Evolutionary conservation across 1,284 basidiomycete species (phyloP).

Genomic region (Cryptococcus depauperatus): DNA sequence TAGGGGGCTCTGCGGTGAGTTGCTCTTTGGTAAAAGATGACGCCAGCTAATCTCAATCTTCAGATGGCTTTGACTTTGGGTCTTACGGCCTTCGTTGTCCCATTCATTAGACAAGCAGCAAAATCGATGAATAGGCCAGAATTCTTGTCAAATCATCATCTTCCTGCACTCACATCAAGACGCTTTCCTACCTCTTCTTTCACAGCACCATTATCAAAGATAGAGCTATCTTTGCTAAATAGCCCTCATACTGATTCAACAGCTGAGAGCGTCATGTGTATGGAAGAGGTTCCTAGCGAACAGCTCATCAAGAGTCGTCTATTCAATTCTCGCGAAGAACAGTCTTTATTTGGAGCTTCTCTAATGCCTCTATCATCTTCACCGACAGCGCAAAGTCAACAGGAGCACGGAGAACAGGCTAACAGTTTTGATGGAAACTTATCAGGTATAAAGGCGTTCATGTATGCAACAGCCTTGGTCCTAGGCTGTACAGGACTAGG

Average conservation of each 20-base stretch:
- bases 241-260: neutral
- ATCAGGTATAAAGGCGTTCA: conserved; percentile 33
- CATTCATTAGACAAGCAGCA: conserved; percentile 30
- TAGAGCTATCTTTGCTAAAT: neutral
- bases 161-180: neutral
- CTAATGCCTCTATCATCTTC: neutral
- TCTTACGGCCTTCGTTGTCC: conserved; percentile 29
- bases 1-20: conserved; percentile 37
- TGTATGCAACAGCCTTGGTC: conserved; percentile 36
- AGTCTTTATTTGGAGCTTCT: conserved; percentile 18
- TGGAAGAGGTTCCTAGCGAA: neutral
- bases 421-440: conserved; percentile 7
- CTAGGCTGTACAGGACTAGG: conserved; percentile 31
- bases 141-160: conserved; percentile 19
- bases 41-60: neutral
- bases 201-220: neutral
- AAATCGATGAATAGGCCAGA: conserved; percentile 17
- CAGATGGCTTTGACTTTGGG: conserved; percentile 36
- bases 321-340: conserved; percentile 32
- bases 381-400: conserved; percentile 8
- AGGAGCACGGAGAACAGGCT: neutral
- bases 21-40: too few species aligned
- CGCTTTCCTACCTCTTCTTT: neutral
- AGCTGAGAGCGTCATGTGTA: too few species aligned
- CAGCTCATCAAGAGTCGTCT: neutral